Evolutionary conservation across 1,139 yeast genomes (phyloP).

Genomic region (Yamadazyma friedrichii): DNA sequence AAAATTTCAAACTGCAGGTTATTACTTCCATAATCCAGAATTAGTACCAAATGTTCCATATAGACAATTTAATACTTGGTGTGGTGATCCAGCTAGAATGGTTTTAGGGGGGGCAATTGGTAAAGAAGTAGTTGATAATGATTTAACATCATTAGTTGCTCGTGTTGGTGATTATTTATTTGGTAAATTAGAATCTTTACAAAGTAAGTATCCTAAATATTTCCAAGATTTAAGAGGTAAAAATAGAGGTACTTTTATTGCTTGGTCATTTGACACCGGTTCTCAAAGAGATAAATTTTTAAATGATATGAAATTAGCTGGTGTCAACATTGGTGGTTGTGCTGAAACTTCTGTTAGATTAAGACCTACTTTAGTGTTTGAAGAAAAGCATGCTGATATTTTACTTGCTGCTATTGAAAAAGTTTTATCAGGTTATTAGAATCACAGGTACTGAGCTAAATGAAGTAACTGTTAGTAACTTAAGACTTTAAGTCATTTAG

Average conservation of each 20-base stretch:
- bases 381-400: constrained; percentile 63
- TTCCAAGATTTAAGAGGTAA: constrained; percentile 63
- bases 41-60: constrained; percentile 63
- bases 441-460: not conserved
- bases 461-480: too few species aligned
- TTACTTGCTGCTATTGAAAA: constrained; percentile 51
- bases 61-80: constrained; percentile 83
- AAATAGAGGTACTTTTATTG: constrained; percentile 67
- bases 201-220: constrained; percentile 42
- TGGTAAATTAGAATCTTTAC: constrained; percentile 41
- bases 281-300: constrained; percentile 52
- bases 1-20: constrained; percentile 79
- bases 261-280: constrained; percentile 60
- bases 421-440: constrained; percentile 39
- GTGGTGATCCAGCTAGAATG: constrained; percentile 76
- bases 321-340: constrained; percentile 75
- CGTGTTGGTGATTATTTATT: constrained; percentile 62
- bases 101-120: constrained; percentile 63
- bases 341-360: constrained; percentile 64
- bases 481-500: too few species aligned
- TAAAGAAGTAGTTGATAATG: constrained; percentile 52
- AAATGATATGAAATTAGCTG: constrained; percentile 47
- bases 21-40: constrained; percentile 63
- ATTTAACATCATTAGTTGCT: constrained; percentile 50
- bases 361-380: constrained; percentile 70